Base-by-base conservation (phyloP, 768 basidiomycete species). In the Phlebiopsis flavidoalba region DNA sequence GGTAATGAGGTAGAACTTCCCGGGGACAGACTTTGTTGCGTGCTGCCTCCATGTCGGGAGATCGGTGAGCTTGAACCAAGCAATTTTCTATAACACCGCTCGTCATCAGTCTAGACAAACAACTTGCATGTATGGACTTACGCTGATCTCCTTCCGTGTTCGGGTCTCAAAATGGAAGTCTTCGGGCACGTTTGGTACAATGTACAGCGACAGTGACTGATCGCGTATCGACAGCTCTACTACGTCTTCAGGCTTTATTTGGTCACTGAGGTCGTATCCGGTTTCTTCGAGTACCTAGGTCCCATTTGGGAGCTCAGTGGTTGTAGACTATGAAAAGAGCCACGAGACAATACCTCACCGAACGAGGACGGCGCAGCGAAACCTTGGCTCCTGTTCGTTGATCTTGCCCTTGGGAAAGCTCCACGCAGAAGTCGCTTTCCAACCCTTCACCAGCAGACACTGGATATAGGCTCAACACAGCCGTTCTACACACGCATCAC, bases 391-490 rank as follows among this genome's bases (percentile, higher is more conserved):
- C 61, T 90, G 84, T 71, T 95, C 88, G 68, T 99, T 99, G 73
- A 98, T 98, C 76, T 99, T 99, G n/a, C 97, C 97, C 71, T 96
- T 92, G 7, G 97, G 97, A 74, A 98, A 99, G n/a, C 93, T 90
- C 97, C 97, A 99, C 7, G 94, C 93, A 1, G 97, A 91, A 19
- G 89, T 91, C 37, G 93, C 86, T 73, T 97, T 98, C 93, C 93
- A 98, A 7, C 97, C 97, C 74, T 97, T 95, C 60, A 99, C 97
- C 61, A 99, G 83, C n/a, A 99, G 80, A 69, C 93, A 95, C 95
- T 98, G 70, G 21, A 43, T 56, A 54, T 53, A 59, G 37, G 31
- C 48, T 59, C 63, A 61, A 67, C 56, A 53, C 57, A 43, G 40
- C 8, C 40, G 40, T 43, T 43, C 40, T 12, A 12, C 50, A 61